A percentile compares a stretch with the other conserved stretches of the same genome.
Evolutionary conservation across 1,284 basidiomycete species (phyloP).

Genomic region (Malassezia pachydermatis): DNA sequence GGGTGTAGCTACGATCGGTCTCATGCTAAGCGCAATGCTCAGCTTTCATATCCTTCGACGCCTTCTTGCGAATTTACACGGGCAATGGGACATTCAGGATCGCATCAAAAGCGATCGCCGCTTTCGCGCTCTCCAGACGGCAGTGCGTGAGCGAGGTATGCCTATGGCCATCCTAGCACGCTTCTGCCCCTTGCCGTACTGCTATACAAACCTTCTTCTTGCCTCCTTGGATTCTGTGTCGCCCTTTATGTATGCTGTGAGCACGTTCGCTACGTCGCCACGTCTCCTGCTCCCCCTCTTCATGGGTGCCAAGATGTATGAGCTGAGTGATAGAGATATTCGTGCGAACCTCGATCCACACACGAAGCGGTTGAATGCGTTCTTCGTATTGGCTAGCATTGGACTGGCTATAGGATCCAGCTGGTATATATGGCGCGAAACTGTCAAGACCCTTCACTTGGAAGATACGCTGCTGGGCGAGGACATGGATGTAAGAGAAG

Average conservation of each 20-base stretch:
- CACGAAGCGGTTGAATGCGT: slow-evolving; percentile 21
- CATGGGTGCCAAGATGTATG: slow-evolving; percentile 33
- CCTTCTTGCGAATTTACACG: slow-evolving; percentile 17
- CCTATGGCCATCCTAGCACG: slow-evolving; percentile 37
- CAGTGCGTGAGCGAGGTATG: slow-evolving; percentile 26
- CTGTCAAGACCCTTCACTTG: background rate
- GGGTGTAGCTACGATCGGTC: slow-evolving; percentile 28
- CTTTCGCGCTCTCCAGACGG: slow-evolving; percentile 32
- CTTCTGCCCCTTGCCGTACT: slow-evolving; percentile 39
- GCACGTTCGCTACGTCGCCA: slow-evolving; percentile 34
- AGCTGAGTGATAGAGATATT: slow-evolving; percentile 30
- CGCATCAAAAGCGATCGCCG: slow-evolving; percentile 23
- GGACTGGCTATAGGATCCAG: background rate
- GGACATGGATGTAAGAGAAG: background rate
- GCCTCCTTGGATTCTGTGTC: slow-evolving; percentile 29
- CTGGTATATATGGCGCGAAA: slow-evolving; percentile 13
- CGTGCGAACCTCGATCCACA: slow-evolving; percentile 22
- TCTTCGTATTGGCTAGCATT: slow-evolving; percentile 24
- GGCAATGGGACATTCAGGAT: slow-evolving; percentile 15
- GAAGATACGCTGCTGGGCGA: background rate
- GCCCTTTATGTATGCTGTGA: slow-evolving; percentile 26
- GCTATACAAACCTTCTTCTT: slow-evolving; percentile 27
- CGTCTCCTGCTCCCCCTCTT: slow-evolving; percentile 43
- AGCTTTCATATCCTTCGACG: slow-evolving; percentile 23
- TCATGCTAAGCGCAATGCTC: slow-evolving; percentile 29